phyloP scores from a whole-genome alignment of 495 filamentous ascomycete species.

The Aspergillus sclerotioniger region DNA sequence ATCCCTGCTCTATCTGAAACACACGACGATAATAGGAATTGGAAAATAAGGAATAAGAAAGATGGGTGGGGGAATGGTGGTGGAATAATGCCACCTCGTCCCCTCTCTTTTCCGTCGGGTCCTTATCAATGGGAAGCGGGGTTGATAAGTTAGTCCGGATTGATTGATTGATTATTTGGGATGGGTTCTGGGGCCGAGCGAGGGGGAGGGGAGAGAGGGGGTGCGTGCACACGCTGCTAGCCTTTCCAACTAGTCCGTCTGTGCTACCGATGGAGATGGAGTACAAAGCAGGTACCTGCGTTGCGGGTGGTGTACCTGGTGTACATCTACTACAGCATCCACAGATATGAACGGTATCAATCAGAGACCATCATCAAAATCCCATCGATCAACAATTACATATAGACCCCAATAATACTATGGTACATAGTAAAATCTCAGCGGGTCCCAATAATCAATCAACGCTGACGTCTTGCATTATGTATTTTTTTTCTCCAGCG shows the following conservation, averaged over 20 bases:
- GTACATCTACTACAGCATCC: not conserved
- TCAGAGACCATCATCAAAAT: not conserved
- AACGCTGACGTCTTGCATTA: conserved; percentile 7
- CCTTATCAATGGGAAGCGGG: conserved; percentile 1
- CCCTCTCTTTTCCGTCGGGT: not conserved
- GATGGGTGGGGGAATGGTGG: not conserved
- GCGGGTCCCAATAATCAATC: not conserved
- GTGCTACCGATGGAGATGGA: not conserved
- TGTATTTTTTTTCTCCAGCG: not conserved
- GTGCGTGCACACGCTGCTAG: not conserved
- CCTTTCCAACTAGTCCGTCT: not conserved
- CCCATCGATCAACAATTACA: not conserved
- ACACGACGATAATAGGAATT: not conserved
- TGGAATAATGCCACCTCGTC: not conserved
- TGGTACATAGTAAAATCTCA: no score
- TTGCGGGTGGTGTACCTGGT: conserved; percentile 2
- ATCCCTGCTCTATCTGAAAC: conserved; percentile 1
- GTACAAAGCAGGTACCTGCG: conserved; percentile 9
- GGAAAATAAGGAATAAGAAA: not conserved
- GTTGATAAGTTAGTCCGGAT: not conserved
- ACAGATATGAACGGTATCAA: no score
- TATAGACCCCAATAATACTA: no score
- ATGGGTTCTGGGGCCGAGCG: not conserved
- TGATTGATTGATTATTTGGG: not conserved
- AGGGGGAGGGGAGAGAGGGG: not conserved